phyloP scores from a whole-genome alignment of 106 monocot species.

The Dactylorhiza incarnata region DNA sequence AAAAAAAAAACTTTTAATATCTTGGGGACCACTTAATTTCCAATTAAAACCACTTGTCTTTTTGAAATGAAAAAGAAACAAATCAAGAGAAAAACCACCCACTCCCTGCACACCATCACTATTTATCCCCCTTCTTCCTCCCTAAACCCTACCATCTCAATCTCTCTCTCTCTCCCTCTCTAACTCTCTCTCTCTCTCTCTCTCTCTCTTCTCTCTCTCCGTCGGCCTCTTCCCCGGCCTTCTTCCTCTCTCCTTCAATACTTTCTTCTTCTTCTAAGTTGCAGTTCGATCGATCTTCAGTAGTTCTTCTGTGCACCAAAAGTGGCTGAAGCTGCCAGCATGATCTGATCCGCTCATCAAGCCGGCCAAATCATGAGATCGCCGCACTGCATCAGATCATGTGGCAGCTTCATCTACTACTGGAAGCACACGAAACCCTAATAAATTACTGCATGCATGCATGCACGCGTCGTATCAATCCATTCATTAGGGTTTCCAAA shows the following conservation, averaged over 20 bases:
- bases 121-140: not conserved
- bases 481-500: not conserved
- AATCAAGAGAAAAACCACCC: not conserved
- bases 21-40: not conserved
- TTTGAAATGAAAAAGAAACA: not conserved
- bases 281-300: no score
- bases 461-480: not conserved
- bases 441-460: not conserved
- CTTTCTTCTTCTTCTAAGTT: no score
- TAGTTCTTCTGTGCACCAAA: conserved; percentile 49
- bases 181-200: not conserved
- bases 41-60: not conserved
- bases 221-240: not conserved
- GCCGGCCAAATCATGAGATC: not conserved
- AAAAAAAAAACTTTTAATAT: no score
- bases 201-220: not conserved
- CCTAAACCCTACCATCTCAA: not conserved
- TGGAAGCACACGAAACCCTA: conserved; percentile 1
- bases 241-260: no score
- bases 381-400: not conserved
- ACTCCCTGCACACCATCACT: not conserved
- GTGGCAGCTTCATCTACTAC: conserved; percentile 10
- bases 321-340: conserved; percentile 99
- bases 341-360: conserved; percentile 54
- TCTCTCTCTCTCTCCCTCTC: not conserved